phyloP scores from a whole-genome alignment of 75 land plant genomes.

The Sequoia sempervirens region DNA sequence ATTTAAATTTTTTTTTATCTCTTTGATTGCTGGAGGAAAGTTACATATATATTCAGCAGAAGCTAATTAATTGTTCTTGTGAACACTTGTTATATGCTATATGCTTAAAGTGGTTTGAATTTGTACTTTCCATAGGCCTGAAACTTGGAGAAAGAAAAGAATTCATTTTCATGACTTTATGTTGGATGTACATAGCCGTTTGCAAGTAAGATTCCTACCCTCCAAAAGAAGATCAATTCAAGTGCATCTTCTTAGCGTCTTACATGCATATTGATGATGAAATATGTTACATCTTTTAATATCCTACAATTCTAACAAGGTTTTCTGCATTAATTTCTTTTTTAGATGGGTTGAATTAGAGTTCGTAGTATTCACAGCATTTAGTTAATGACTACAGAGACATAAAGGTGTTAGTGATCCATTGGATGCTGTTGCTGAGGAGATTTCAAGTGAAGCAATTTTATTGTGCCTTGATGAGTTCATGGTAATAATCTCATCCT shows the following conservation, averaged over 20 bases:
- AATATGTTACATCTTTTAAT: neutral
- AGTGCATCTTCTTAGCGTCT: neutral
- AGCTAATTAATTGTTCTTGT: neutral
- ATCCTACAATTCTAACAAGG: neutral
- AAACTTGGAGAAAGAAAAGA: constrained; percentile 80
- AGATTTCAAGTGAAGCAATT: constrained; percentile 80
- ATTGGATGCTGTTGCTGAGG: constrained; percentile 82
- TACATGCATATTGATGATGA: neutral
- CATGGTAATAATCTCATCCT: constrained; percentile 53
- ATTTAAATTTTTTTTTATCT: too few species aligned
- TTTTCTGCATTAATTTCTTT: neutral
- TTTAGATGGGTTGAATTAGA: neutral
- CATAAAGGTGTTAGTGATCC: constrained; percentile 87
- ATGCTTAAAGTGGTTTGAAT: constrained; percentile 8
- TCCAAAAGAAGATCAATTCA: neutral
- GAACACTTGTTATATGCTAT: neutral
- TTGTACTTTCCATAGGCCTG: constrained; percentile 44
- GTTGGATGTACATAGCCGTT: constrained; percentile 87
- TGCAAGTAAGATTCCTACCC: constrained; percentile 60
- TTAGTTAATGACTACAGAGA: constrained; percentile 34
- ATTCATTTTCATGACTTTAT: constrained; percentile 98
- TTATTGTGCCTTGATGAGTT: constrained; percentile 94
- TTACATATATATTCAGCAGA: neutral
- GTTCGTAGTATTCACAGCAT: neutral
- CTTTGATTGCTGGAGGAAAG: neutral